These are phyloP conservation scores for Umbilicus rupestris DNA, from an alignment of 164 flowering plant genomes.

Conservation along the genomic window DNA sequence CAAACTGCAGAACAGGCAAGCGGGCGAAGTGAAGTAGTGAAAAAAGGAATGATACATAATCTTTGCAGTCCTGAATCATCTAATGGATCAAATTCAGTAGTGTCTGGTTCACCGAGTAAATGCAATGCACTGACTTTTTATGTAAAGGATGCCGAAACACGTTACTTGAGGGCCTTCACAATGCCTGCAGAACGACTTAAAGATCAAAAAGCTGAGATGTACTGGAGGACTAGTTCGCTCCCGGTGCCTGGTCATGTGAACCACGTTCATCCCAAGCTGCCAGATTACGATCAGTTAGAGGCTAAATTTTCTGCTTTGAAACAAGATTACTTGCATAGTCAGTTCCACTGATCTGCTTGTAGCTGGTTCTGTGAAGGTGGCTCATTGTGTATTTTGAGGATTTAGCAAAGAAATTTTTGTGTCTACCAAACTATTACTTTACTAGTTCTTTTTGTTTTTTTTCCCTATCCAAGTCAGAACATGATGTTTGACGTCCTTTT, in stretches of 20 bases:
- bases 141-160: conserved; percentile 11
- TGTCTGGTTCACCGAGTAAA: conserved; percentile 12
- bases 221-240: conserved; percentile 29
- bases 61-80: not conserved
- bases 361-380: not conserved
- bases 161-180: conserved; percentile 42
- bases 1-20: not conserved
- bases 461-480: too few species aligned
- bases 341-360: not conserved
- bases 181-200: conserved; percentile 43
- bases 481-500: too few species aligned
- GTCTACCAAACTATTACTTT: too few species aligned
- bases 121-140: conserved; percentile 1
- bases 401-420: too few species aligned
- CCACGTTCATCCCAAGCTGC: conserved; percentile 81
- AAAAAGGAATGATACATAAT: not conserved
- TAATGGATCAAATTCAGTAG: conserved; percentile 11
- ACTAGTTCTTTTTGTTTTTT: too few species aligned
- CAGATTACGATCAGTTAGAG: conserved; percentile 63
- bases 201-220: conserved; percentile 6
- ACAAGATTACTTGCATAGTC: conserved; percentile 21
- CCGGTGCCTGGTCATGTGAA: conserved; percentile 15
- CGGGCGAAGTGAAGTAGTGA: not conserved
- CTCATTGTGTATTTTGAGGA: not conserved
- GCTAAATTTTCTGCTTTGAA: conserved; percentile 59